These are phyloP conservation scores for Solanum sitiens DNA, from an alignment of 257 asterid genomes.

Conservation along the genomic window DNA sequence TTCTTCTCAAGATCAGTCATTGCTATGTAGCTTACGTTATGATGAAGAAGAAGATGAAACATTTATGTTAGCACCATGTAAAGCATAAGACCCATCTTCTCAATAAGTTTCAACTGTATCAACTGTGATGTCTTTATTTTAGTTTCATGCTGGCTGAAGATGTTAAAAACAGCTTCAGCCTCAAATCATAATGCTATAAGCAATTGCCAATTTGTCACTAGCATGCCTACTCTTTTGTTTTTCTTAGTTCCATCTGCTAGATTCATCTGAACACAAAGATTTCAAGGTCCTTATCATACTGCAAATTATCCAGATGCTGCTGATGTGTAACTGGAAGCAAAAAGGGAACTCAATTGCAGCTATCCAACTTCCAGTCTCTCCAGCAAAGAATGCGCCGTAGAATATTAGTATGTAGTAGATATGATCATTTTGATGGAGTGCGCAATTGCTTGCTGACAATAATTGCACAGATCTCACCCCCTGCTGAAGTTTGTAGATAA, in stretches of 20 bases:
- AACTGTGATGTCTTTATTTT: neutral
- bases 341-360: neutral
- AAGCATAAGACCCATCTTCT: neutral
- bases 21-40: neutral
- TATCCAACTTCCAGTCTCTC: neutral
- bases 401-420: neutral
- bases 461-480: neutral
- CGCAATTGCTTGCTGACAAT: neutral
- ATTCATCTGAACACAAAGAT: neutral
- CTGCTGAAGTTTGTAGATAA: neutral
- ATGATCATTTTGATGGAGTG: neutral
- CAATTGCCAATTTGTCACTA: neutral
- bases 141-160: neutral
- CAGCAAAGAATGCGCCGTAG: neutral
- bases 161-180: neutral
- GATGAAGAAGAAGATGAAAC: neutral
- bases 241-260: neutral
- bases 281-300: neutral
- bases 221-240: neutral
- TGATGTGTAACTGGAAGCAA: neutral
- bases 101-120: neutral
- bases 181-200: neutral
- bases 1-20: neutral
- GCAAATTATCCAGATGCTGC: neutral
- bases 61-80: neutral